Percentiles rank a stretch among this genome's conserved stretches.
Conservation (phyloP, 106 monocot species). For the Gastrodia elata region DNA sequence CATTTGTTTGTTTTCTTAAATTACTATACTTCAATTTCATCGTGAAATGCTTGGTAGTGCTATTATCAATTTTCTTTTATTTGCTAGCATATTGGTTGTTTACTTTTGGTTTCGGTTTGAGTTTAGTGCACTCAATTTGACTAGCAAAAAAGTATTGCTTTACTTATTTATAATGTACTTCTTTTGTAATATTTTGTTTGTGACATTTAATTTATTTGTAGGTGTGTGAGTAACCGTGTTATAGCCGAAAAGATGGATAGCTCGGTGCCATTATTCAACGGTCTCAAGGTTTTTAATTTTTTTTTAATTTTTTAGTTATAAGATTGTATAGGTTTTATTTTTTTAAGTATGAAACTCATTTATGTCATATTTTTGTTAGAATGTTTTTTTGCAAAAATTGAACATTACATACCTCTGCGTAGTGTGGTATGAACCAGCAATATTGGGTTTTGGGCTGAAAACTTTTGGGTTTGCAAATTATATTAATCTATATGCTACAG, state of each 20-base stretch:
- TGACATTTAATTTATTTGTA: neutral
- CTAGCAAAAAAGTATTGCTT: neutral
- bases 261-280: constrained; percentile 41
- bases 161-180: neutral
- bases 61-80: too few species aligned
- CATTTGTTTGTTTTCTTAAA: too few species aligned
- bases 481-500: neutral
- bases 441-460: too few species aligned
- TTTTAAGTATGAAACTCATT: neutral
- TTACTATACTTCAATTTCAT: too few species aligned
- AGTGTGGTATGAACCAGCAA: too few species aligned
- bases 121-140: neutral
- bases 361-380: neutral
- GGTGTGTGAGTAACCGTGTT: too few species aligned
- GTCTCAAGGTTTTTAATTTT: constrained; percentile 50
- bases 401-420: neutral
- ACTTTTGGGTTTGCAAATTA: neutral
- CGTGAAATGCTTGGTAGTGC: too few species aligned
- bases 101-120: too few species aligned
- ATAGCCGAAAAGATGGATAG: constrained; percentile 25
- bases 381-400: neutral
- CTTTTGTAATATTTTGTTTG: neutral
- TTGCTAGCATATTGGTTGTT: too few species aligned
- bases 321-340: too few species aligned
- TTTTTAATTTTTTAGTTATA: constrained; percentile 5